Percentiles rank a stretch among this genome's conserved stretches.
Evolutionary conservation across 2,329 filamentous ascomycete genomes (phyloP).

Genomic region (Pseudogymnoascus pannorum): DNA sequence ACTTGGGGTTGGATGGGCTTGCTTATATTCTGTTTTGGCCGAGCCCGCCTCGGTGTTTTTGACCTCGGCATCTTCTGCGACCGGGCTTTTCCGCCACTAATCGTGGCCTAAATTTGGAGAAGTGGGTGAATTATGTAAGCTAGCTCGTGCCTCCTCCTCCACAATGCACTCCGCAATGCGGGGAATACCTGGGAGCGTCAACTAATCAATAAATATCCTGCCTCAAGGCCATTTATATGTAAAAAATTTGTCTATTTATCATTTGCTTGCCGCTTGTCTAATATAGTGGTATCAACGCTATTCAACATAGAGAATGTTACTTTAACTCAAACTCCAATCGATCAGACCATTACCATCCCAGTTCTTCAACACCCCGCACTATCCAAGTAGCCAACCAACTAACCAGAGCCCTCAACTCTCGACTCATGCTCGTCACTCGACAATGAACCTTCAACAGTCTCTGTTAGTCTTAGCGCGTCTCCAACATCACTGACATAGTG

Average conservation of each 20-base stretch:
- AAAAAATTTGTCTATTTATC: neutral
- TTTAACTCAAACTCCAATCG: neutral
- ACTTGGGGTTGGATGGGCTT: neutral
- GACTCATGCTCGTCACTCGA: neutral
- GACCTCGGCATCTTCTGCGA: slow-evolving; percentile 3
- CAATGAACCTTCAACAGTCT: slow-evolving; percentile 45
- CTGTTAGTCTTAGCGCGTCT: slow-evolving; percentile 74
- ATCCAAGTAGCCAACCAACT: neutral
- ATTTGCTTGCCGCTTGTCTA: neutral
- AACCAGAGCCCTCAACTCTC: neutral
- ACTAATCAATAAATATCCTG: neutral
- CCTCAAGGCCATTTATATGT: neutral
- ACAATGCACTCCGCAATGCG: neutral
- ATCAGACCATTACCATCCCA: neutral
- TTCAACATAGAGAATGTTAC: neutral
- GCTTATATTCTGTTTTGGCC: slow-evolving; percentile 4
- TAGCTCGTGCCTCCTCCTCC: neutral
- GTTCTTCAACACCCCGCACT: neutral
- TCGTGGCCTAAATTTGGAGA: neutral
- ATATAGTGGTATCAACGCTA: slow-evolving; percentile 4
- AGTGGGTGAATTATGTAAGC: neutral
- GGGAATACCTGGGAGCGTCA: neutral
- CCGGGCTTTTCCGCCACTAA: neutral
- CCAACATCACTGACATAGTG: slow-evolving; percentile 80
- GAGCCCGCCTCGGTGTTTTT: neutral